These are phyloP conservation scores for Cryphonectria radicalis DNA, from an alignment of 2,329 filamentous ascomycete genomes.

Conservation along the genomic window DNA sequence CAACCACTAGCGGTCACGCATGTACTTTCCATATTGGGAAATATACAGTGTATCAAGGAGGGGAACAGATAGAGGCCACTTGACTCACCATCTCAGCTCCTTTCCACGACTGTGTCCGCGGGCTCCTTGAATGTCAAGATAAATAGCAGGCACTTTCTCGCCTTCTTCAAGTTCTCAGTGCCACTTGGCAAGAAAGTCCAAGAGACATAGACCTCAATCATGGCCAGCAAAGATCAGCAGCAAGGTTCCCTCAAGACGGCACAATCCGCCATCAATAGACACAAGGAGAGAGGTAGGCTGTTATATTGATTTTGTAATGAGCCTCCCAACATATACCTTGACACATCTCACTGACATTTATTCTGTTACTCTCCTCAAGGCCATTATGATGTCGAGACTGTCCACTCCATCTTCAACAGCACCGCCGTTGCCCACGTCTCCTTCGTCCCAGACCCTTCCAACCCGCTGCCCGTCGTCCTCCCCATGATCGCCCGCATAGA, in stretches of 20 bases:
- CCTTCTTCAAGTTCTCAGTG: background rate
- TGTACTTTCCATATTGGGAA: constrained; percentile 24
- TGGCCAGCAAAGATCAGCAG: background rate
- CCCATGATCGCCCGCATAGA: constrained; percentile 88
- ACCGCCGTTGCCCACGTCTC: constrained; percentile 79
- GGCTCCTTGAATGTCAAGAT: constrained; percentile 3
- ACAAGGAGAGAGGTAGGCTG: constrained; percentile 26
- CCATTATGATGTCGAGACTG: constrained; percentile 71
- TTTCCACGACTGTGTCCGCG: constrained; percentile 7
- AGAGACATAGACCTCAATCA: background rate
- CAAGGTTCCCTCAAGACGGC: constrained; percentile 24
- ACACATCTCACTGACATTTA: constrained; percentile 3
- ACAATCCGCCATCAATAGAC: constrained; percentile 27
- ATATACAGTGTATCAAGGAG: background rate
- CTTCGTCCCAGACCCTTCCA: constrained; percentile 62
- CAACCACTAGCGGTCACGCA: constrained; percentile 6
- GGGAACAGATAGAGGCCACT: background rate
- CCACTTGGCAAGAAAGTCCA: background rate
- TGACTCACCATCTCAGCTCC: constrained; percentile 12
- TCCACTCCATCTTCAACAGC: constrained; percentile 76
- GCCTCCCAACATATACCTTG: background rate
- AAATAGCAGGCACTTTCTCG: constrained; percentile 11
- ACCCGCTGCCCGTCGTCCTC: constrained; percentile 75
- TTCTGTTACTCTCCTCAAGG: constrained; percentile 47
- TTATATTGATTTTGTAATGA: background rate